Evolutionary conservation across 768 basidiomycete genomes (phyloP).

Genomic region (Lentinula sp.): DNA sequence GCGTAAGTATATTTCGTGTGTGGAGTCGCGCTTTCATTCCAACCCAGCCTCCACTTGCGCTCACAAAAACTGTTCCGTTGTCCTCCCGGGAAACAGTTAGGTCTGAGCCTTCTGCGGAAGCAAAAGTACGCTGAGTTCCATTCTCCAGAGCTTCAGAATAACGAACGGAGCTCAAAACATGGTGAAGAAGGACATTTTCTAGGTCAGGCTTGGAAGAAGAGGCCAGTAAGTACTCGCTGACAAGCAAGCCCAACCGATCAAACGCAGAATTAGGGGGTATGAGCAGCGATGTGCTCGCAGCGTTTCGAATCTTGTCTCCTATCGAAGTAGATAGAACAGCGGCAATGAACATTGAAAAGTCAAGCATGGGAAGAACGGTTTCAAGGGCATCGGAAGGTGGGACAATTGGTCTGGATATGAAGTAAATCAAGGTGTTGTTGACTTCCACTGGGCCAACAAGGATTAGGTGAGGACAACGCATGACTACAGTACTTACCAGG

Average conservation of each 20-base stretch:
- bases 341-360: slow-evolving; percentile 87
- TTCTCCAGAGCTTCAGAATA: slow-evolving; percentile 59
- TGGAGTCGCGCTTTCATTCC: slow-evolving; percentile 57
- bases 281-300: slow-evolving; percentile 73
- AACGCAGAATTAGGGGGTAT: slow-evolving; percentile 91
- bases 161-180: slow-evolving; percentile 69
- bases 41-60: slow-evolving; percentile 74
- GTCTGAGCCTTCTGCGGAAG: slow-evolving; percentile 82
- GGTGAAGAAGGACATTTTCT: slow-evolving; percentile 82
- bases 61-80: slow-evolving; percentile 48
- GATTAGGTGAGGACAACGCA: slow-evolving; percentile 6
- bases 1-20: slow-evolving; percentile 68
- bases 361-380: slow-evolving; percentile 75
- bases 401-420: slow-evolving; percentile 75
- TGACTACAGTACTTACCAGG: slow-evolving; percentile 45
- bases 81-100: slow-evolving; percentile 57
- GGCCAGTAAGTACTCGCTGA: slow-evolving; percentile 80
- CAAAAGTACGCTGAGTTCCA: slow-evolving; percentile 67
- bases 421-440: slow-evolving; percentile 82
- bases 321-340: slow-evolving; percentile 83
- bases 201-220: slow-evolving; percentile 76
- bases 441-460: slow-evolving; percentile 48
- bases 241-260: slow-evolving; percentile 73
- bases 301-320: slow-evolving; percentile 58
- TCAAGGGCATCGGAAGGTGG: slow-evolving; percentile 80